Evolutionary conservation across 2,329 filamentous ascomycete species (phyloP), one percentile per base, ranked within the genome.

Genomic region (Stemphylium lycopersici): DNA sequence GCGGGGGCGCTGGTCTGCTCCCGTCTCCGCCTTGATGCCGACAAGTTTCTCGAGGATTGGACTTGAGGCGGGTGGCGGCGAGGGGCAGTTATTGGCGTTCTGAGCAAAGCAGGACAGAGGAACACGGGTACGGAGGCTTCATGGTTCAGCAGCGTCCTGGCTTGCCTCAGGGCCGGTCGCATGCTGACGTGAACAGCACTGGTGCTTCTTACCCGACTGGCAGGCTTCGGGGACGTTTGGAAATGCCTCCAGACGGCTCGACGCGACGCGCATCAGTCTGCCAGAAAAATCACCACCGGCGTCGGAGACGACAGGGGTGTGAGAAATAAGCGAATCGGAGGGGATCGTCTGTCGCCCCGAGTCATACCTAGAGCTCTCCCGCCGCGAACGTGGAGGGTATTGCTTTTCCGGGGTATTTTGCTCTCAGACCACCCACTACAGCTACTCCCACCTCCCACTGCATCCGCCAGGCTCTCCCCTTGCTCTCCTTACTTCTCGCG

Each of bases 31-130:
- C 61, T 55, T 32, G 61, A 58, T 18, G 65, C 68, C 12, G 71
- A 72, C 48, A 73, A 73, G 7, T 34, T 56, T 34, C 52, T 62
- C 8, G 56, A 48, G 6, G 55, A 39, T 29, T 29, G 31, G 48
- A 20, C 46, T 4, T 8, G 50, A 4, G 42, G 45, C 8, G 54
- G 36, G 39, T 46, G 55, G 20, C 55, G 63, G 41, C 55, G 49
- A 20, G 48, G 39, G 13, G 63, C 36, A 42, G 36, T 29, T 43
- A 48, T 4, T 11, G 65, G 55, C 12, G 58, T 34, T 46, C 67
- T 60, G 41, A 73, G 64, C 12, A 76, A 59, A 2, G 68, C 66
- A 18, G 74, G 74, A 33, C 72, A 75, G 42, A 76, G 68, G 43
- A 75, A 75, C 3, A 62, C 34, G 6, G 72, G 72, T 34, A 74